Conservation (phyloP, 2,329 filamentous ascomycete genomes). For the Colletotrichum sp. region DNA sequence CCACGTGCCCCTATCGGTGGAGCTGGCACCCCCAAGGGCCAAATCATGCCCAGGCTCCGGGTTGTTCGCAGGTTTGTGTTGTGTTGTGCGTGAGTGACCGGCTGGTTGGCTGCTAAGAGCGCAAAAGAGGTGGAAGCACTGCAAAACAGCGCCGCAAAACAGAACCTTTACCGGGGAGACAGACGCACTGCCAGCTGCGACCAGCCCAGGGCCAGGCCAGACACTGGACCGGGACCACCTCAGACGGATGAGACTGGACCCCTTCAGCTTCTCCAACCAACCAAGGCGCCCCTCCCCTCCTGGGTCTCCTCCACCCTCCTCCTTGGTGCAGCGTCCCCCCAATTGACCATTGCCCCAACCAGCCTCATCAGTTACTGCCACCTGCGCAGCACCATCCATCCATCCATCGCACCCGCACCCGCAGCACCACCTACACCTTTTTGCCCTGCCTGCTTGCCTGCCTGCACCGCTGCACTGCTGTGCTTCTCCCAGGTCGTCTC, state of each 20-base stretch:
- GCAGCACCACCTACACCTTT: not conserved
- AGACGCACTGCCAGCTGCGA: not conserved
- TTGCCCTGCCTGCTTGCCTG: not conserved
- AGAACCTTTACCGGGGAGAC: not conserved
- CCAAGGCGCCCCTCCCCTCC: not conserved
- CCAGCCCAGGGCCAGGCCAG: not conserved
- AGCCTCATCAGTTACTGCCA: not conserved
- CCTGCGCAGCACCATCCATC: not conserved
- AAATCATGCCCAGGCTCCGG: not conserved
- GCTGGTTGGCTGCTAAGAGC: not conserved
- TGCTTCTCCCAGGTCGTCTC: not conserved
- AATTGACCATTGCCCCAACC: not conserved
- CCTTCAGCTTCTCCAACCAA: not conserved
- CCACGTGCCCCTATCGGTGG: slow-evolving; percentile 13
- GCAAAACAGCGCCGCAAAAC: not conserved
- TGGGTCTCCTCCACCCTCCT: not conserved
- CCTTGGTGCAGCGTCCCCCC: not conserved
- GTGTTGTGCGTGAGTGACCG: not conserved
- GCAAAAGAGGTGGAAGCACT: not conserved
- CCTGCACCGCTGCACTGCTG: not conserved
- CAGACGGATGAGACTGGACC: not conserved
- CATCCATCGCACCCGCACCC: not conserved
- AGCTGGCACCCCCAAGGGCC: not conserved
- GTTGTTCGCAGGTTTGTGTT: not conserved
- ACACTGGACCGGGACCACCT: not conserved